Evolutionary conservation across 2,329 filamentous ascomycete genomes (phyloP).

Genomic region (Alternaria consortialis): DNA sequence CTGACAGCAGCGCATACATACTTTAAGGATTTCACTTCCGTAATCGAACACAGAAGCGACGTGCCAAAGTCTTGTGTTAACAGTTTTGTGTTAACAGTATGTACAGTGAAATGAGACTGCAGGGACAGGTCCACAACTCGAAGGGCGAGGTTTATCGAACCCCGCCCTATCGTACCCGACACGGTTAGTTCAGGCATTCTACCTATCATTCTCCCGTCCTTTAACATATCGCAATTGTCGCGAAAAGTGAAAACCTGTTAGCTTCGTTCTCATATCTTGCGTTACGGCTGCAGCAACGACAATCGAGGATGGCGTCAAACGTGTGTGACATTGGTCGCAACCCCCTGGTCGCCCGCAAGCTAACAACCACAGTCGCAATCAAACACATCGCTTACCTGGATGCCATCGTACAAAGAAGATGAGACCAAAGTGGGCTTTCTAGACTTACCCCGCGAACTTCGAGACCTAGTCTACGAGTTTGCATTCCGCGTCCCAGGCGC

Average conservation of each 20-base stretch:
- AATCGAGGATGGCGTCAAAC: background rate
- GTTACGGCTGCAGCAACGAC: background rate
- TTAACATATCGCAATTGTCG: background rate
- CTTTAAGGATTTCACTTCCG: too few species aligned
- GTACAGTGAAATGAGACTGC: background rate
- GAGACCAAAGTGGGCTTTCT: constrained; percentile 31
- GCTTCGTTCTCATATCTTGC: background rate
- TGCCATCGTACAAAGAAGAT: constrained; percentile 29
- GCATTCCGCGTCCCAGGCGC: constrained; percentile 36
- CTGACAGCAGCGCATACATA: too few species aligned
- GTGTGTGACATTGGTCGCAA: background rate
- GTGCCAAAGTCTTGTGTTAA: too few species aligned
- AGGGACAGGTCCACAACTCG: background rate
- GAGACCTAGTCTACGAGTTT: constrained; percentile 38
- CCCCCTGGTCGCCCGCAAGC: background rate
- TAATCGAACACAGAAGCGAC: too few species aligned
- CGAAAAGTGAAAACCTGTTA: background rate
- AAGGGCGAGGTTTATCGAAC: background rate
- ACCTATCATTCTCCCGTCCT: background rate
- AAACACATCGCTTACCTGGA: constrained; percentile 25
- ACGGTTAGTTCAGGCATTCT: background rate
- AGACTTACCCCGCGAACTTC: constrained; percentile 44
- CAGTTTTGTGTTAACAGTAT: too few species aligned
- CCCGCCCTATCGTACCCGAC: background rate
- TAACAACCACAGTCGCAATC: constrained; percentile 14